A percentile compares a stretch with the other conserved stretches of the same genome.
phyloP scores from a whole-genome alignment of 352 stramenopile genomes.

The Blastocystis sp. region DNA sequence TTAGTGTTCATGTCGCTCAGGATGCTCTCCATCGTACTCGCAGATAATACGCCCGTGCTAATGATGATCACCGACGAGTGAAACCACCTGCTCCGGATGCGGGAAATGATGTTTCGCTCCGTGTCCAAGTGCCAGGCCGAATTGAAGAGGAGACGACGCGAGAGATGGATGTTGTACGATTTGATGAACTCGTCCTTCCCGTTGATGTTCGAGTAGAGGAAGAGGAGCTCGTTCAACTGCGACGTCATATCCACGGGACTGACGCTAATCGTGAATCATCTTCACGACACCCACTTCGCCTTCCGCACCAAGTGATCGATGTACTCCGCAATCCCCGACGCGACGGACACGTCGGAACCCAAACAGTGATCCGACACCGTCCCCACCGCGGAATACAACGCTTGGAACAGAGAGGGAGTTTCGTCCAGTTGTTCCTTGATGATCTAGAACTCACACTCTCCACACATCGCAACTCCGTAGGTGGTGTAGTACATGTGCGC shows the following conservation, averaged over 20 bases:
- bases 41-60: slow-evolving; percentile 23
- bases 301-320: slow-evolving; percentile 30
- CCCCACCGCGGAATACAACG: slow-evolving; percentile 22
- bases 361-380: background rate
- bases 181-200: slow-evolving; percentile 38
- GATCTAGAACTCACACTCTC: background rate
- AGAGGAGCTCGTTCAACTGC: slow-evolving; percentile 21
- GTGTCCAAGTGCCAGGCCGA: background rate
- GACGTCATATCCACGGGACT: background rate
- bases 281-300: background rate
- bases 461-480: background rate
- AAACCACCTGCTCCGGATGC: background rate
- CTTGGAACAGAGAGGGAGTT: slow-evolving; percentile 14
- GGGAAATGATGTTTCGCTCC: slow-evolving; percentile 25
- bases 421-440: slow-evolving; percentile 4
- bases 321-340: slow-evolving; percentile 26
- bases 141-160: slow-evolving; percentile 29
- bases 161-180: slow-evolving; percentile 25
- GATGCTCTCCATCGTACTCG: slow-evolving; percentile 44
- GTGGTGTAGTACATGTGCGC: background rate
- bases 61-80: background rate
- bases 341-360: background rate
- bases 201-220: slow-evolving; percentile 21
- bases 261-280: background rate
- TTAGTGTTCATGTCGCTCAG: slow-evolving; percentile 6